Evolutionary conservation across 176 grass and related monocot genomes (phyloP).

Genomic region (Hyparrhenia diplandra): DNA sequence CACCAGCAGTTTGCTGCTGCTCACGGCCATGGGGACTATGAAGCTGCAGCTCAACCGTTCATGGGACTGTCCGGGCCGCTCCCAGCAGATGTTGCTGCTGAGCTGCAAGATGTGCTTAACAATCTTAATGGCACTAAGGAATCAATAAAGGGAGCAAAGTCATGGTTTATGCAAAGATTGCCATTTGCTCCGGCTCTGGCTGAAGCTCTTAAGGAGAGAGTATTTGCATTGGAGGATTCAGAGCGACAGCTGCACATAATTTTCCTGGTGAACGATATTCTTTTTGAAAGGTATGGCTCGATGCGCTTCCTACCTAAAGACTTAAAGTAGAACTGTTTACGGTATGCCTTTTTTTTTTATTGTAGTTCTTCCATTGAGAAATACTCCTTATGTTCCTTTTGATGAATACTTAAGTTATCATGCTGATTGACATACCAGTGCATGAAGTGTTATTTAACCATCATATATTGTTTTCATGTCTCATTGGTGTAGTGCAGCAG

Average conservation of each 20-base stretch:
- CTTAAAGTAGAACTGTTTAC: not conserved
- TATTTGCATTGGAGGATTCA: slow-evolving; percentile 79
- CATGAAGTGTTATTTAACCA: not conserved
- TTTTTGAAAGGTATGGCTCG: slow-evolving; percentile 76
- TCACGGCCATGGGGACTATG: slow-evolving; percentile 51
- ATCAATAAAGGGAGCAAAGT: slow-evolving; percentile 92
- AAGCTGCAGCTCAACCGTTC: slow-evolving; percentile 47
- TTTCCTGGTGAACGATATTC: slow-evolving; percentile 95
- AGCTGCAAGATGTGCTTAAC: slow-evolving; percentile 60
- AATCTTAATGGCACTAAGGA: slow-evolving; percentile 94
- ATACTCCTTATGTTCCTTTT: not conserved
- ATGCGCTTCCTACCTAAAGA: not conserved
- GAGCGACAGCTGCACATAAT: slow-evolving; percentile 94
- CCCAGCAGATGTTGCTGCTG: slow-evolving; percentile 75
- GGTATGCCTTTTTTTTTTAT: not conserved
- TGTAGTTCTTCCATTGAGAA: not conserved
- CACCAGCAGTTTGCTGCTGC: slow-evolving; percentile 54
- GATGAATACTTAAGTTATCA: not conserved
- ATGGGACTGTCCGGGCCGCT: slow-evolving; percentile 70
- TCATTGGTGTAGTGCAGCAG: not conserved
- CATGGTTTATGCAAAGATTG: slow-evolving; percentile 86
- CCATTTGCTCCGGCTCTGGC: slow-evolving; percentile 72
- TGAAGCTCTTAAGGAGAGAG: slow-evolving; percentile 73
- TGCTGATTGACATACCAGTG: not conserved
- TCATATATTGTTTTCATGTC: not conserved